phyloP scores from a whole-genome alignment of 768 basidiomycete species.

The Chalciporus piperatus region DNA sequence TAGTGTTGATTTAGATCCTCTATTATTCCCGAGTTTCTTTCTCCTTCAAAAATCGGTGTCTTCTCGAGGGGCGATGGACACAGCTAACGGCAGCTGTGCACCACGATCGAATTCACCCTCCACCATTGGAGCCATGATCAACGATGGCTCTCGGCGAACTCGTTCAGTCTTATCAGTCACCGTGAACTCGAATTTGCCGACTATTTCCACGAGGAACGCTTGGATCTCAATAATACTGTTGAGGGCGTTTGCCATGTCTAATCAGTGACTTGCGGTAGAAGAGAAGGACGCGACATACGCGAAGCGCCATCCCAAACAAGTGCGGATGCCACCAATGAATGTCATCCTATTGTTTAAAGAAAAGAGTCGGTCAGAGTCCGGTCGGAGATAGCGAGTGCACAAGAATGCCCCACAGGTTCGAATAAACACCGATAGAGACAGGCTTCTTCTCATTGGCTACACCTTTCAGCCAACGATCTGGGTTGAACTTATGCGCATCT shows the following conservation, averaged over 20 bases:
- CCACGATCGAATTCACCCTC: constrained; percentile 31
- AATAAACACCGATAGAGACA: constrained; percentile 26
- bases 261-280: background rate
- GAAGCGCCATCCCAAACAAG: constrained; percentile 33
- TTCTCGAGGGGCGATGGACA: constrained; percentile 18
- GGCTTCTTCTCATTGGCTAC: constrained; percentile 17
- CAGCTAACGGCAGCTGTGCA: constrained; percentile 32
- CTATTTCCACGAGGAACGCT: constrained; percentile 54
- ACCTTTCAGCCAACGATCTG: constrained; percentile 30
- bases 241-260: background rate
- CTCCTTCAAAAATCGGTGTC: background rate
- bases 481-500: constrained; percentile 31
- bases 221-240: constrained; percentile 50
- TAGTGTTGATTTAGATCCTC: too few species aligned
- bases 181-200: constrained; percentile 52
- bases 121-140: constrained; percentile 36
- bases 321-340: constrained; percentile 22
- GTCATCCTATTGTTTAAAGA: constrained; percentile 25
- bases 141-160: constrained; percentile 28
- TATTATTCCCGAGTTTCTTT: too few species aligned
- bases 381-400: background rate
- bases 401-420: constrained; percentile 23
- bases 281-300: constrained; percentile 18
- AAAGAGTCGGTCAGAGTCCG: background rate
- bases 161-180: constrained; percentile 27